Percentiles rank a stretch among this genome's conserved stretches.
These are phyloP conservation scores for Corylus americana DNA, from an alignment of 306 rosid species.

Conservation along the genomic window DNA sequence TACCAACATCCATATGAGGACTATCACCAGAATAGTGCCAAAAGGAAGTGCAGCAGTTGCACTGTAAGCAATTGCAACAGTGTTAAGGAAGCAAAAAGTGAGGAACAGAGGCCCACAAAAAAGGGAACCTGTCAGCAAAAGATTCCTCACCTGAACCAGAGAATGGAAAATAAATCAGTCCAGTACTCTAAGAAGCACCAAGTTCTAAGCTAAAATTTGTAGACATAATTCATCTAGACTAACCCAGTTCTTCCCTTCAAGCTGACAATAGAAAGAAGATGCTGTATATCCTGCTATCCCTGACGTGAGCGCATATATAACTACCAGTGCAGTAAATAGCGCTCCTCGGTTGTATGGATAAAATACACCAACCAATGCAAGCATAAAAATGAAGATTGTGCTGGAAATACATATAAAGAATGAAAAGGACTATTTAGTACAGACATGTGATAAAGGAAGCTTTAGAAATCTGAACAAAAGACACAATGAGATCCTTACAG, in stretches of 20 bases:
- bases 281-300: conserved; percentile 96
- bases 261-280: conserved; percentile 88
- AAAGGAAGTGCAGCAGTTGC: conserved; percentile 99
- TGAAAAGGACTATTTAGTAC: conserved; percentile 19
- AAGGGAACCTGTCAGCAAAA: conserved; percentile 91
- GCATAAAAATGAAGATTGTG: conserved; percentile 86
- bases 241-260: conserved; percentile 95
- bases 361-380: conserved; percentile 91
- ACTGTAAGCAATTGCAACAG: conserved; percentile 87
- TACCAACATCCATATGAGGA: conserved; percentile 91
- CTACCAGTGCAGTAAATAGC: conserved; percentile 89
- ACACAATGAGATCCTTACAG: conserved; percentile 61
- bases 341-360: conserved; percentile 98
- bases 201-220: background rate
- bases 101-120: conserved; percentile 94
- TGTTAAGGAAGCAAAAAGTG: conserved; percentile 94
- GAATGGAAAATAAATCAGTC: conserved; percentile 25
- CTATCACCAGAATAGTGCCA: conserved; percentile 91
- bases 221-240: conserved; percentile 16
- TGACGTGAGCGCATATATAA: conserved; percentile 92
- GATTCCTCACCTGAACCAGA: conserved; percentile 82
- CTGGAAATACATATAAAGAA: conserved; percentile 50
- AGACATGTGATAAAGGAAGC: background rate
- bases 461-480: background rate
- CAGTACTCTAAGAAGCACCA: background rate